Evolutionary conservation across 345 rosid genomes (phyloP).

Genomic region (Dipteronia sinensis): DNA sequence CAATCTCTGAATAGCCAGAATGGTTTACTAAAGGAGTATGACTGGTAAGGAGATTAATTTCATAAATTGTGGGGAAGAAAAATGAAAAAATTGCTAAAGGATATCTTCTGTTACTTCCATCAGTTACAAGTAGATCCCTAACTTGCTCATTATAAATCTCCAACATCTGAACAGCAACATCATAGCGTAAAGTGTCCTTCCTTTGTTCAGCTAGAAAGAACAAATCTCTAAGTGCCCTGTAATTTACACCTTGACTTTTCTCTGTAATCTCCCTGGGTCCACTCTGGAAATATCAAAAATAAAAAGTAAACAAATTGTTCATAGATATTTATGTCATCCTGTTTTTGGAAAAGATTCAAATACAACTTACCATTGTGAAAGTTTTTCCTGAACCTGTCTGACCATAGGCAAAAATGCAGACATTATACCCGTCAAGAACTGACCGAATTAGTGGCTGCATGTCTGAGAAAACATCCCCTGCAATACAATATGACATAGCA

Average conservation of each 20-base stretch:
- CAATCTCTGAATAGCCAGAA: not conserved
- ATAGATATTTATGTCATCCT: not conserved
- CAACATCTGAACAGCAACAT: conserved; percentile 93
- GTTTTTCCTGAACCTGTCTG: conserved; percentile 99
- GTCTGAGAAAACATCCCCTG: conserved; percentile 95
- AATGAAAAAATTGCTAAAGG: conserved; percentile 45
- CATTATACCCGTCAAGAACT: conserved; percentile 95
- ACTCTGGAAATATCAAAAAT: conserved; percentile 47
- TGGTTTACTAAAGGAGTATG: not conserved
- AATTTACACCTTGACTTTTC: conserved; percentile 86
- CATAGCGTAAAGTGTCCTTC: conserved; percentile 69
- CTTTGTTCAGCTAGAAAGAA: conserved; percentile 88
- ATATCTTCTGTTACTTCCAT: conserved; percentile 97
- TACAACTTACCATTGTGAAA: conserved; percentile 74
- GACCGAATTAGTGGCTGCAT: conserved; percentile 96
- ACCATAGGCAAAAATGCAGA: conserved; percentile 98
- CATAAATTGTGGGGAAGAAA: not conserved
- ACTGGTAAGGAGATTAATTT: not conserved
- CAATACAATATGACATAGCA: conserved; percentile 22
- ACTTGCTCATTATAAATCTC: conserved; percentile 99
- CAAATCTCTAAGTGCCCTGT: conserved; percentile 88
- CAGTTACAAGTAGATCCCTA: conserved; percentile 78
- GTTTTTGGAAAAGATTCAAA: conserved; percentile 16
- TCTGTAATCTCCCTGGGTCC: conserved; percentile 88
- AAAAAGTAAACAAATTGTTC: conserved; percentile 13